These are phyloP conservation scores for Salix purpurea DNA, from an alignment of 345 rosid genomes.

Conservation along the genomic window DNA sequence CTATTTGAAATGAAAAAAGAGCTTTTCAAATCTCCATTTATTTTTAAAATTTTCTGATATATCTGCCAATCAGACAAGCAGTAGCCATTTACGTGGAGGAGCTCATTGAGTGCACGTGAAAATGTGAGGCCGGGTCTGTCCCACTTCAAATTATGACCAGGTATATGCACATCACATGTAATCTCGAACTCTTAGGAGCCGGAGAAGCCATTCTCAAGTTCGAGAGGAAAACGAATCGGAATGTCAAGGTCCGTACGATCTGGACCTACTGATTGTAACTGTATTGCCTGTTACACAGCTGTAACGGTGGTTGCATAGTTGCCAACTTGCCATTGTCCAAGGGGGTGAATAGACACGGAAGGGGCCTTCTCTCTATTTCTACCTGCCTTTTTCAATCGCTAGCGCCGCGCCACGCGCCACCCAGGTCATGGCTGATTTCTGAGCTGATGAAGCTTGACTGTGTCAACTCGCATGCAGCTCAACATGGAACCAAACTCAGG, in stretches of 20 bases:
- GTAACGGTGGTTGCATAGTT: constrained; percentile 2
- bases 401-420: too few species aligned
- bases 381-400: background rate
- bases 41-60: background rate
- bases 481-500: too few species aligned
- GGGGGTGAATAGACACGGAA: background rate
- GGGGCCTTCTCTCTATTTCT: background rate
- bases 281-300: background rate
- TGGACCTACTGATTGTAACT: background rate
- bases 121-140: background rate
- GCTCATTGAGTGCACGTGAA: constrained; percentile 10
- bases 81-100: background rate
- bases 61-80: background rate
- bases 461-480: too few species aligned
- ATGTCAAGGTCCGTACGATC: background rate
- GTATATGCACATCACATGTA: background rate
- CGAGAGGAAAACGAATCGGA: background rate
- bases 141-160: background rate
- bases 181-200: background rate
- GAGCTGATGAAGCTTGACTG: too few species aligned
- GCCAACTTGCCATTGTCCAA: background rate
- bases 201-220: background rate
- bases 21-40: background rate
- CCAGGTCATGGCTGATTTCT: too few species aligned
- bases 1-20: too few species aligned